Evolutionary conservation across 768 basidiomycete genomes (phyloP).

Genomic region (Termitomyces sp.): DNA sequence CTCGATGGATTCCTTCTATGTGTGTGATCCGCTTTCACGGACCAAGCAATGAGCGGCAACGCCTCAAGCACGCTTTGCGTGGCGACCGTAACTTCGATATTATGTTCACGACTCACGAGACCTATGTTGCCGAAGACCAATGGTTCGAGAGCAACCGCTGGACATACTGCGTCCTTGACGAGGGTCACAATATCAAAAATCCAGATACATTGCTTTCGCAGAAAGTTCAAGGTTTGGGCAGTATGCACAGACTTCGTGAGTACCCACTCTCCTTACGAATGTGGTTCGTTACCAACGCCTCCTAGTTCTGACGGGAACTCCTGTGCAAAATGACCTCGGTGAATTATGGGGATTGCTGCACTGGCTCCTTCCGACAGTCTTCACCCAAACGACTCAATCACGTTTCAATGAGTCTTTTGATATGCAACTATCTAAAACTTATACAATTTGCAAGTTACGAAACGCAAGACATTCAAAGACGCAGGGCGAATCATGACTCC

Average conservation of each 20-base stretch:
- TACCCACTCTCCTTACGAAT: neutral
- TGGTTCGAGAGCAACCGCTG: constrained; percentile 60
- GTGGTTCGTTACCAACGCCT: neutral
- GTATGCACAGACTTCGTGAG: constrained; percentile 51
- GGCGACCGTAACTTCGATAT: constrained; percentile 43
- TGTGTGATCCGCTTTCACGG: constrained; percentile 59
- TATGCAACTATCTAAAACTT: too few species aligned
- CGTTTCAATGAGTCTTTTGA: constrained; percentile 50
- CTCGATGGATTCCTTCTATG: constrained; percentile 49
- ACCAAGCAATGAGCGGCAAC: constrained; percentile 41
- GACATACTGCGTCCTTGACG: constrained; percentile 57
- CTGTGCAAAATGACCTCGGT: constrained; percentile 60
- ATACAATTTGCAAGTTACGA: too few species aligned
- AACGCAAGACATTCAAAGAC: too few species aligned
- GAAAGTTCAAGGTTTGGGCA: constrained; percentile 50
- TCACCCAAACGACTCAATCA: constrained; percentile 39
- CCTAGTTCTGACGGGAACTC: constrained; percentile 66
- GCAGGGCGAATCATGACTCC: too few species aligned
- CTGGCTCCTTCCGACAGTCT: constrained; percentile 51
- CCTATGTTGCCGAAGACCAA: constrained; percentile 46
- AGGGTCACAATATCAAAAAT: constrained; percentile 73
- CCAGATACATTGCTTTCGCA: constrained; percentile 45
- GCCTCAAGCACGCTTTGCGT: constrained; percentile 42
- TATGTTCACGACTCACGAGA: constrained; percentile 66
- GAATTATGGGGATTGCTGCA: constrained; percentile 54